Base-by-base conservation (phyloP, 306 rosid species). In the Medicago truncatula region DNA sequence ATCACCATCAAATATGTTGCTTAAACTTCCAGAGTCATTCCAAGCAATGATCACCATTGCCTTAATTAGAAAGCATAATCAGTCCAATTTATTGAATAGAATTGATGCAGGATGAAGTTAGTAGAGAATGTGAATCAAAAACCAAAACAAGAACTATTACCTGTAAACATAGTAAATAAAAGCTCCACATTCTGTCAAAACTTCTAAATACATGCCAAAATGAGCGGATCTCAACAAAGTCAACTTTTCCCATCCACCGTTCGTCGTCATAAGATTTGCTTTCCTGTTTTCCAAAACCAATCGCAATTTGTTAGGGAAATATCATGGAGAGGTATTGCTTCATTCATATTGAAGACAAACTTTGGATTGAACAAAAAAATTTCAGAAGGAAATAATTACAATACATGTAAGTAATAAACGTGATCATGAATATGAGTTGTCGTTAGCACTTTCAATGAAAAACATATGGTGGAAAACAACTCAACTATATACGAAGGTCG, bases 141-240 rank as follows among this genome's bases (percentile, higher is more conserved):
- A 34, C 39, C 31, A 54, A 64, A 75, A 54, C 15, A 59, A 63
- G 64, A 80, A 75, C 69, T 34, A 59, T 71, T 82, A 95, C 98
- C 97, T 95, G 98, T 78, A 95, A 89, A 84, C 85, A 79, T 78
- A 95, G 77, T 63, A 95, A 92, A 81, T 81, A 95, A 77, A 95
- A 92, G 91, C 89, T 90, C 97, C 98, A 95, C 97, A 95, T 90
- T 80, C 97, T 88, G 77, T 95, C 96, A 77, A 95, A 95, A 79
- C 97, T 95, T 86, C 98, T 87, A 86, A 95, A 90, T 62, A 95
- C 63, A 80, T 95, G 98, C 91, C 95, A 87, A 89, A 82, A 95
- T 66, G 98, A 75, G 82, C 97, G 98, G 73, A 92, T 89, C 83
- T 95, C 98, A 8, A 95, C 97, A 88, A 92, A 95, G 67, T 95